Evolutionary conservation across 345 rosid species (phyloP).

Genomic region (Barbarea vulgaris): DNA sequence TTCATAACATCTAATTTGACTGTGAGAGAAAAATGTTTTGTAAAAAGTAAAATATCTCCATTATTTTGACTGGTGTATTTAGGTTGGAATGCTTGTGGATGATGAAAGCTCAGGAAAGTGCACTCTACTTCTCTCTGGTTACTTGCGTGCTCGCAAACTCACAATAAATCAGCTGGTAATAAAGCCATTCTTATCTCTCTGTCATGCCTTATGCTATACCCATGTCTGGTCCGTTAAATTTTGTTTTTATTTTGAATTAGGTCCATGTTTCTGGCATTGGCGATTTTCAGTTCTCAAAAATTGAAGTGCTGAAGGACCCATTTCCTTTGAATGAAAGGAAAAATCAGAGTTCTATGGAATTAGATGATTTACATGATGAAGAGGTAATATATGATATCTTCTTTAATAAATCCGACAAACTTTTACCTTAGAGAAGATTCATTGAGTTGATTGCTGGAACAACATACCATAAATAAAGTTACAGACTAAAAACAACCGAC

Average conservation of each 20-base stretch:
- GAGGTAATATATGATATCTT: constrained; percentile 62
- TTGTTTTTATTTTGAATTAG: constrained; percentile 42
- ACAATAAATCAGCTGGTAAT: constrained; percentile 91
- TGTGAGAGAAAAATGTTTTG: neutral
- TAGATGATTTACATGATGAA: constrained; percentile 53
- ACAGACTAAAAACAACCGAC: neutral
- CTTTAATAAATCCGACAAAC: neutral
- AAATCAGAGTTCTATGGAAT: constrained; percentile 67
- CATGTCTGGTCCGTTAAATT: constrained; percentile 11
- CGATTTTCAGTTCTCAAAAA: constrained; percentile 78
- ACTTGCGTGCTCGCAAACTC: constrained; percentile 66
- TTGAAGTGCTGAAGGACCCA: constrained; percentile 82
- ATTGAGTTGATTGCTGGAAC: constrained; percentile 6
- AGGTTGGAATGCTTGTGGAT: constrained; percentile 64
- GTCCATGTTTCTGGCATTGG: constrained; percentile 90
- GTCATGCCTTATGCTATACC: constrained; percentile 19
- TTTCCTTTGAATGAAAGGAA: constrained; percentile 68
- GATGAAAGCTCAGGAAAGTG: constrained; percentile 58
- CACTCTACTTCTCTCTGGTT: constrained; percentile 74
- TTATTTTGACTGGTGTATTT: constrained; percentile 8
- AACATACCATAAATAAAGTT: neutral
- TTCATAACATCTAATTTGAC: neutral
- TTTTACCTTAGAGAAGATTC: neutral
- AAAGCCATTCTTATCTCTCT: constrained; percentile 12
- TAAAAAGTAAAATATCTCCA: neutral